Conservation (phyloP, 2,329 filamentous ascomycete species). For the Aaosphaeria arxii region DNA sequence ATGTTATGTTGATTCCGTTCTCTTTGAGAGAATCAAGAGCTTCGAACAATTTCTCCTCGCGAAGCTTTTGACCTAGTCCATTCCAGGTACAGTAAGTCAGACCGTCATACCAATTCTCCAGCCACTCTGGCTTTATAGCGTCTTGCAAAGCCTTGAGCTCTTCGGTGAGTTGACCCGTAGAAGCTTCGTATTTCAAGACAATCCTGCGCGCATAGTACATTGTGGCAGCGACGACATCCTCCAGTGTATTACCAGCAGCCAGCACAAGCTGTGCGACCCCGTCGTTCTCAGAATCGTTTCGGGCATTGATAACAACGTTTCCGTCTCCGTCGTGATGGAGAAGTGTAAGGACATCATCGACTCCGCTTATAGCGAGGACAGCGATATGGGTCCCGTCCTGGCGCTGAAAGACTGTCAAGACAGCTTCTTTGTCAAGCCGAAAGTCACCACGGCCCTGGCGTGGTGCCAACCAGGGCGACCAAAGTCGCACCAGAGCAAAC, state of each 20-base stretch:
- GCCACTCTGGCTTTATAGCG: conserved; percentile 62
- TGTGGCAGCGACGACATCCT: conserved; percentile 72
- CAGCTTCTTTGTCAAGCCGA: conserved; percentile 69
- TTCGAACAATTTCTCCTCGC: conserved; percentile 72
- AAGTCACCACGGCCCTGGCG: conserved; percentile 71
- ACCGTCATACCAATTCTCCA: conserved; percentile 87
- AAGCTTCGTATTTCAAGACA: conserved; percentile 47
- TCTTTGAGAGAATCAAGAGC: conserved; percentile 70
- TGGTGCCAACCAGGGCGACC: conserved; percentile 84
- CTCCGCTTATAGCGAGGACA: conserved; percentile 72
- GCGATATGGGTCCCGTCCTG: conserved; percentile 71
- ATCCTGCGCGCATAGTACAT: conserved; percentile 83
- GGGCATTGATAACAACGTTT: conserved; percentile 64
- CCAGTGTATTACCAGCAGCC: conserved; percentile 69
- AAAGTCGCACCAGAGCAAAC: conserved; percentile 78
- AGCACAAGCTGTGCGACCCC: conserved; percentile 64
- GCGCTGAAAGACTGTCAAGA: conserved; percentile 76
- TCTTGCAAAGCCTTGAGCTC: conserved; percentile 48
- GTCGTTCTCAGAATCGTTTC: conserved; percentile 63
- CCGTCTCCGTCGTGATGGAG: conserved; percentile 66
- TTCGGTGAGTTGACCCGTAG: conserved; percentile 42
- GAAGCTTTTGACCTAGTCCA: conserved; percentile 77
- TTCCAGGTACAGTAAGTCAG: conserved; percentile 98
- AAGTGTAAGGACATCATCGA: conserved; percentile 66
- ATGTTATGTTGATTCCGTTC: conserved; percentile 73